Evolutionary conservation across 2,329 filamentous ascomycete genomes (phyloP), one percentile per base, ranked within the genome.

Genomic region (Xylariales sp.): DNA sequence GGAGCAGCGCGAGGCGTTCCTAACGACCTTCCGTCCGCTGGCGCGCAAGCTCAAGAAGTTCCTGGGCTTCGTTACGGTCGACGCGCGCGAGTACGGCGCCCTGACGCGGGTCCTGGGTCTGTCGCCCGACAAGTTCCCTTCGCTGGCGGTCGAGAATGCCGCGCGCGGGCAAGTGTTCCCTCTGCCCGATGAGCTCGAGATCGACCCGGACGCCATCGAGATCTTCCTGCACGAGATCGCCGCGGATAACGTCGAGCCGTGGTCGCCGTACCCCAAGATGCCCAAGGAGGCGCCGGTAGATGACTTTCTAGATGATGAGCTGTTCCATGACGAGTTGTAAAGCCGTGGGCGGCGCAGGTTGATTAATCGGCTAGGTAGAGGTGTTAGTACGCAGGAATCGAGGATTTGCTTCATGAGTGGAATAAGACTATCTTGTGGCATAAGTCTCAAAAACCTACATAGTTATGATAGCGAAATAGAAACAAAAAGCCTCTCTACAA

Each of bases 11-110:
- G 52, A 61, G 4, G 44, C 40, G 2, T 72, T 65, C 47, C 49
- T 59, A 5, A 31, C 48, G 1, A 48, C 54, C 5, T 56, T 74
- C 33, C 52, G 56, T 13, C 57, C 61, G 4, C 48, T 71, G 2
- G 70, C 71, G 2, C 64, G 63, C 41, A 63, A 62, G 44, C 72
- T 69, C 49, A 45, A 54, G 38, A 67, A 72, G 11, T 73, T 70
- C 40, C 57, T 75, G 11, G 56, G 53, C 38, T 74, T 75, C 42
- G 63, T 69, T 4, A 72, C 66, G 1, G 63, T 72, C 2, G 67
- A 74, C 40, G 54, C 58, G 0, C 40, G 47, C 20, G 67, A 72
- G 42, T 74, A 74, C 44, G 60, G 56, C 4, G 64, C 71, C 17
- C 66, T 72, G 50, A 49, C 59, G 2, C 41, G 47, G 6, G 55